Base-by-base conservation (phyloP, 805 yeast genomes). In the Wickerhamomyces chambardii region DNA sequence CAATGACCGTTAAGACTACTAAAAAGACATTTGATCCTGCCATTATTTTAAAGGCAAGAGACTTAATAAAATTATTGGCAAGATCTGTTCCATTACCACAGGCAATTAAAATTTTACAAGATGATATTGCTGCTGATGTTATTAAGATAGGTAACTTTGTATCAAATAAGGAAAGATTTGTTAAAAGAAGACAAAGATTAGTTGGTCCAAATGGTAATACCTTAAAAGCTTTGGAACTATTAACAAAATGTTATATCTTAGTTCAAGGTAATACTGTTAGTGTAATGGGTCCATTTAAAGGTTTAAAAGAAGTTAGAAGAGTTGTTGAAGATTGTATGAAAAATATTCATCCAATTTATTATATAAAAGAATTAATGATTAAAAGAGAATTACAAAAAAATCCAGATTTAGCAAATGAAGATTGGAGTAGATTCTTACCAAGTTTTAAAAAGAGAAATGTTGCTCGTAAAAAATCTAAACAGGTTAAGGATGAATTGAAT, bases 141-240 rank as follows among this genome's bases (percentile, higher is more conserved):
- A 84, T 92, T 46, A 92, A 92, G 67, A 90, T 92, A 56, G 96
- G 96, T 15, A 84, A 78, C 51, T 73, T 81, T 48, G 95, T 87
- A 15, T 59, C 84, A 22, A 92, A 87, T 56, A 92, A 92, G 55
- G 98, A 92, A 37, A 70, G 97, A 51, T 92, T 92, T 51, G 81
- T 85, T 35, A 92, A 92, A 61, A 78, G 98, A 63, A 78, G 98
- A 61, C 98, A 92, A 63, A 75, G 98, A 58, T 67, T 92, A 40
- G 87, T 92, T 35, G 98, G 98, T 2, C 98, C 98, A 32, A 85
- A 79, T 51, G 97, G 98, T 51, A 92, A 92, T 59, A 92, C 98
- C 0, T 68, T 92, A 45, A 92, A 90, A 55, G 98, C 97, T 1
- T 70, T 92, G 50, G 98, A 92, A 64, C 72, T 92, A 36, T 69